A percentile compares a stretch with the other conserved stretches of the same genome.
These are phyloP conservation scores for Polyporus arcularius DNA, from an alignment of 768 basidiomycete genomes.

Conservation along the genomic window DNA sequence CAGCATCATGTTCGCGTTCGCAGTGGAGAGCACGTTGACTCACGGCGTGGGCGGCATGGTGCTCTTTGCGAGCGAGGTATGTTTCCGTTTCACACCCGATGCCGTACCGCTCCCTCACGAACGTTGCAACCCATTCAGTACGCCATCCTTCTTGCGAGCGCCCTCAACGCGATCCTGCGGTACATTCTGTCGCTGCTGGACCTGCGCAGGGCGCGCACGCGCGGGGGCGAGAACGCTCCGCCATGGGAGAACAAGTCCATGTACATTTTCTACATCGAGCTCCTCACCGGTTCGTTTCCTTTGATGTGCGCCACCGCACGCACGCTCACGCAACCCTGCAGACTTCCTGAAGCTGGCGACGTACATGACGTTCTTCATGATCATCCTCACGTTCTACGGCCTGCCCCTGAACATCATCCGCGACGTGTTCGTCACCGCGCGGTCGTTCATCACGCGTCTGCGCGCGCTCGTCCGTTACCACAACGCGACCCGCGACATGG, in stretches of 20 bases:
- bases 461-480: slow-evolving; percentile 91
- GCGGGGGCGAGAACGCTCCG: slow-evolving; percentile 87
- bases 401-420: slow-evolving; percentile 95
- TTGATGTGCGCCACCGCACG: neutral
- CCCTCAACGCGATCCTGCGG: slow-evolving; percentile 76
- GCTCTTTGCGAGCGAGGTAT: slow-evolving; percentile 90
- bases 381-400: slow-evolving; percentile 93
- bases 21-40: slow-evolving; percentile 76
- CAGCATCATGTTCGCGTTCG: slow-evolving; percentile 73
- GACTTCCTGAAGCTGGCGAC: slow-evolving; percentile 93
- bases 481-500: slow-evolving; percentile 95
- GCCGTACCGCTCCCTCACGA: neutral
- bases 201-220: slow-evolving; percentile 69
- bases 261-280: slow-evolving; percentile 93
- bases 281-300: slow-evolving; percentile 71
- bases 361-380: slow-evolving; percentile 90
- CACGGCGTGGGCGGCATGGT: slow-evolving; percentile 90
- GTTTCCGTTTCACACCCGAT: slow-evolving; percentile 24
- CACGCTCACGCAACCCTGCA: slow-evolving; percentile 32
- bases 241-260: slow-evolving; percentile 99
- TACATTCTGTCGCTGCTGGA: slow-evolving; percentile 84
- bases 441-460: slow-evolving; percentile 86
- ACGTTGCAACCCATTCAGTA: slow-evolving; percentile 52
- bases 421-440: slow-evolving; percentile 93
- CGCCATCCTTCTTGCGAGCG: slow-evolving; percentile 82